Percentiles rank a stretch among this genome's conserved stretches.
These are phyloP conservation scores for Backusella psychrophila DNA, from an alignment of 192 early-diverging fungal genomes.

Conservation along the genomic window DNA sequence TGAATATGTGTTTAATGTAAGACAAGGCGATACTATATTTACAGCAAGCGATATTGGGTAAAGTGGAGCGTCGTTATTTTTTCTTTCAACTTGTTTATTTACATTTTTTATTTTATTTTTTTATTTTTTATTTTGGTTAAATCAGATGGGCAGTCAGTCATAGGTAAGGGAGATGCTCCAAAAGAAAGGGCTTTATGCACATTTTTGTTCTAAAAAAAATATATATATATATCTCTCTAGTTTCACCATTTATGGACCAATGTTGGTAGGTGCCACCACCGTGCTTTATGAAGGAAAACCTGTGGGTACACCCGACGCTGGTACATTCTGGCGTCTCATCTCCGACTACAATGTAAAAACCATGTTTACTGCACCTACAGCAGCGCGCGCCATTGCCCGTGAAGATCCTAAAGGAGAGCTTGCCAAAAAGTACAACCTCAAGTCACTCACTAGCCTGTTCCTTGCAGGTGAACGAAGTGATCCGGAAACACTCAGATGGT, in stretches of 20 bases:
- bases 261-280: constrained; percentile 73
- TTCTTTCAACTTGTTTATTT: neutral
- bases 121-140: neutral
- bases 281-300: constrained; percentile 90
- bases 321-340: constrained; percentile 77
- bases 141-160: constrained; percentile 80
- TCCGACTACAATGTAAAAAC: constrained; percentile 72
- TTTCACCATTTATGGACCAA: constrained; percentile 79
- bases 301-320: constrained; percentile 74
- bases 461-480: constrained; percentile 85
- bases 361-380: constrained; percentile 85
- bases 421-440: constrained; percentile 59
- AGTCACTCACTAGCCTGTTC: constrained; percentile 60
- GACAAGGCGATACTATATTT: constrained; percentile 74
- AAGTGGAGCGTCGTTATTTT: neutral
- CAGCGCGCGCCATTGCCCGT: constrained; percentile 75
- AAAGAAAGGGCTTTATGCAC: too few species aligned
- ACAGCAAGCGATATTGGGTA: constrained; percentile 79
- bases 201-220: constrained; percentile 8
- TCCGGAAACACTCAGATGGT: constrained; percentile 69
- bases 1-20: constrained; percentile 69
- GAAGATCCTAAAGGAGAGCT: constrained; percentile 69
- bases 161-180: constrained; percentile 3
- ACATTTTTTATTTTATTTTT: neutral
- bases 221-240: neutral